Conservation (phyloP, 352 stramenopile species). For the Blastocystis sp. region DNA sequence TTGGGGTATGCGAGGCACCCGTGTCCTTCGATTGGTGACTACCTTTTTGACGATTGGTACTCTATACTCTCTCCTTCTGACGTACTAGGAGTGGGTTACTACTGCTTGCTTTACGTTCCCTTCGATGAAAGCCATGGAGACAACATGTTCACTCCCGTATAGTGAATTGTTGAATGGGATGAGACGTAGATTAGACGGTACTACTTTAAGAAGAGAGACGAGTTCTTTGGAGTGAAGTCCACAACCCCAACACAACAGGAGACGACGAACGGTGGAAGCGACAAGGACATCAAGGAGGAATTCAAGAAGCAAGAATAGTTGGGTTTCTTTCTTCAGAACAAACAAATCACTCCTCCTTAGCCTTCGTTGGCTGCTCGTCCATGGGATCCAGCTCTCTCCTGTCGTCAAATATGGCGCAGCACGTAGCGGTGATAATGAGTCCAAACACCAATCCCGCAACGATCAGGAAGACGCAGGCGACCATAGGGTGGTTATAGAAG, state of each 20-base stretch:
- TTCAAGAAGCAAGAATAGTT: not conserved
- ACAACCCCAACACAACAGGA: not conserved
- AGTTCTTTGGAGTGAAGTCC: conserved; percentile 58
- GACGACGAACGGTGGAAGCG: not conserved
- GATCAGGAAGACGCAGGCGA: not conserved
- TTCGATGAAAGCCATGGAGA: conserved; percentile 55
- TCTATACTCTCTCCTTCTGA: not conserved
- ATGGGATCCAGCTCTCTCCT: not conserved
- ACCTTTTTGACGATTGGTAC: conserved; percentile 36
- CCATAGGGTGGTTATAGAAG: not conserved
- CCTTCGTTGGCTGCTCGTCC: not conserved
- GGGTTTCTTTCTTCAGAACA: not conserved
- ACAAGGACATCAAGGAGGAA: not conserved
- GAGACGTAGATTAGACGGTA: not conserved
- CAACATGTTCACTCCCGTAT: conserved; percentile 45
- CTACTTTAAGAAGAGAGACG: conserved; percentile 53
- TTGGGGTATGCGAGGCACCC: conserved; percentile 16
- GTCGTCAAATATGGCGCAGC: not conserved
- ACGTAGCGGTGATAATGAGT: not conserved
- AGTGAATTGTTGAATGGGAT: not conserved
- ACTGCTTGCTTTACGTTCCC: conserved; percentile 51
- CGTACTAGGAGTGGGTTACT: conserved; percentile 33
- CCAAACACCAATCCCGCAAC: not conserved
- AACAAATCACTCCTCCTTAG: not conserved
- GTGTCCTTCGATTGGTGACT: conserved; percentile 49